Conservation (phyloP, 192 early-diverging fungal species). For the Podila verticillata region DNA sequence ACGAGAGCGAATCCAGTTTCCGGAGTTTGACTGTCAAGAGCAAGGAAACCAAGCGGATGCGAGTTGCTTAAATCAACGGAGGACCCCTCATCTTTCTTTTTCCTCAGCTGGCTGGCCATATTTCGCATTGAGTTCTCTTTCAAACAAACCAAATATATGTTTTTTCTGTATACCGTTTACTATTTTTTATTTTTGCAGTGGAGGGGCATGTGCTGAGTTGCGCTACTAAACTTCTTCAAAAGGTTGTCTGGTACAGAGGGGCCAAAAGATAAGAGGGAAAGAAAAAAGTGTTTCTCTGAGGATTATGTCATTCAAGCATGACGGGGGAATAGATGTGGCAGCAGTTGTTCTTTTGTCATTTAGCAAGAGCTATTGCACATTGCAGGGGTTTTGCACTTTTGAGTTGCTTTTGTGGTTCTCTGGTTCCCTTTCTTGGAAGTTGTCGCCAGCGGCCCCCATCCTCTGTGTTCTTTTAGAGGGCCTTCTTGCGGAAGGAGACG, state of each 20-base stretch:
- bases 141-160: neutral
- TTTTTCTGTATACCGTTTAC: neutral
- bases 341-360: neutral
- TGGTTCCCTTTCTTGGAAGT: neutral
- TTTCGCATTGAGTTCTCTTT: neutral
- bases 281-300: neutral
- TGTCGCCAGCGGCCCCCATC: too few species aligned
- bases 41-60: constrained; percentile 33
- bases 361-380: neutral
- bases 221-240: too few species aligned
- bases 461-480: constrained; percentile 58
- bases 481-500: constrained; percentile 83
- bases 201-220: too few species aligned
- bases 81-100: too few species aligned
- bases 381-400: neutral
- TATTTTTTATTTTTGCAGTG: neutral
- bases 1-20: constrained; percentile 4
- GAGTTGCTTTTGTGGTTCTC: neutral
- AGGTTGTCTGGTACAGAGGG: neutral
- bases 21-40: constrained; percentile 12
- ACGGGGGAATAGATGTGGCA: constrained; percentile 9
- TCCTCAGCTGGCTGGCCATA: neutral
- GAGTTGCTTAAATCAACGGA: constrained; percentile 2
- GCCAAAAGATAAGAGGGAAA: neutral
- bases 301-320: constrained; percentile 9